phyloP scores from a whole-genome alignment of 805 yeast species.

The Schwanniomyces yamadae region DNA sequence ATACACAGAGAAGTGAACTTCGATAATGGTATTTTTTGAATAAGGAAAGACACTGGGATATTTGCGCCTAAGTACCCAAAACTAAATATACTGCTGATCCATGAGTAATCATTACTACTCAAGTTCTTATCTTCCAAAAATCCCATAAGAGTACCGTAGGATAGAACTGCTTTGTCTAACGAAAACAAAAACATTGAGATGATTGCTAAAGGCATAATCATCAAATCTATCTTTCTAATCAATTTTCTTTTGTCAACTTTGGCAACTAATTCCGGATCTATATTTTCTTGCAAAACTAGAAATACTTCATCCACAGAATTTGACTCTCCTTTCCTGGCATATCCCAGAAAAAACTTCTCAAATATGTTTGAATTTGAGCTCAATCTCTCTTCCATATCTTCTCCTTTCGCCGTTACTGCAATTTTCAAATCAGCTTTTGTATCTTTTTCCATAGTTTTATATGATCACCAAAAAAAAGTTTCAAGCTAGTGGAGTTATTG shows the following conservation, averaged over 20 bases:
- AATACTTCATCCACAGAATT: background rate
- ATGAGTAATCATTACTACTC: conserved; percentile 40
- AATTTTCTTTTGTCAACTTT: background rate
- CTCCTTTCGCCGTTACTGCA: background rate
- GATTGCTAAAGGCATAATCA: conserved; percentile 31
- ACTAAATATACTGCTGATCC: conserved; percentile 46
- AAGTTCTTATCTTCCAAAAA: conserved; percentile 38
- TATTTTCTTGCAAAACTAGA: background rate
- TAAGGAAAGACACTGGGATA: conserved; percentile 4
- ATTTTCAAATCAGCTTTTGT: background rate
- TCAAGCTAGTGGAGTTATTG: too few species aligned
- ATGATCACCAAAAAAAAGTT: too few species aligned
- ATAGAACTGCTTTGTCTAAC: conserved; percentile 45
- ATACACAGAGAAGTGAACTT: conserved; percentile 17
- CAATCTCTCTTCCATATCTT: background rate
- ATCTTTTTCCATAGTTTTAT: background rate
- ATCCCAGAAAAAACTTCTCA: background rate
- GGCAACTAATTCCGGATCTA: background rate
- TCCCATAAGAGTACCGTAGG: conserved; percentile 49
- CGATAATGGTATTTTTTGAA: conserved; percentile 18
- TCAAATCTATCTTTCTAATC: background rate
- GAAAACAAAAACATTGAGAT: conserved; percentile 33
- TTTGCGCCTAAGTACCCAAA: conserved; percentile 26
- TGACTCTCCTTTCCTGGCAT: background rate
- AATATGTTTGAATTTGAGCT: background rate